Percentiles rank a stretch among this genome's conserved stretches.
Evolutionary conservation across 2,329 filamentous ascomycete genomes (phyloP).

Genomic region (Scolecobasidium constrictum): DNA sequence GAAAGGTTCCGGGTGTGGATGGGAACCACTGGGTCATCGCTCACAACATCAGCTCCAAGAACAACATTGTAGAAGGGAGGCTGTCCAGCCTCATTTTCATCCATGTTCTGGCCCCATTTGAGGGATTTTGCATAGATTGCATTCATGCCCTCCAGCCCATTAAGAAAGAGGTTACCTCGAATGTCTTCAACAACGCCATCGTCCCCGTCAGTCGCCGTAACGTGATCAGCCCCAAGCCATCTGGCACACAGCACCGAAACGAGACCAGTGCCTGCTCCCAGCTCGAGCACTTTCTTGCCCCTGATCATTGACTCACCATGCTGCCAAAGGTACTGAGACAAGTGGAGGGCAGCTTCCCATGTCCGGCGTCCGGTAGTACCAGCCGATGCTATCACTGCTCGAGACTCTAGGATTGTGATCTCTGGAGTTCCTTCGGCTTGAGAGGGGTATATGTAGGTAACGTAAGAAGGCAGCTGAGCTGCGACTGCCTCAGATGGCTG

Average conservation of each 20-base stretch:
- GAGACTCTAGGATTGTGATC: slow-evolving; percentile 59
- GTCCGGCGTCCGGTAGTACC: slow-evolving; percentile 70
- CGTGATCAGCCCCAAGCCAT: slow-evolving; percentile 46
- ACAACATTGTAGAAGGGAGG: slow-evolving; percentile 48
- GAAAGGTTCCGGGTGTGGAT: slow-evolving; percentile 6
- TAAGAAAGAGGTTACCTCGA: slow-evolving; percentile 57
- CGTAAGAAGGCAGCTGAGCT: slow-evolving; percentile 62
- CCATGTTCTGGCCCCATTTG: slow-evolving; percentile 55
- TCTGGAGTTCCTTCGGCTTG: slow-evolving; percentile 13
- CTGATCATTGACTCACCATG: slow-evolving; percentile 36
- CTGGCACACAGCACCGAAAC: slow-evolving; percentile 64
- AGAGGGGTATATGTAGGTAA: slow-evolving; percentile 51
- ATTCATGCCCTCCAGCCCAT: slow-evolving; percentile 38
- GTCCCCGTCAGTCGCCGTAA: slow-evolving; percentile 64
- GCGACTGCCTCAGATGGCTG: slow-evolving; percentile 53
- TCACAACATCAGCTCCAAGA: slow-evolving; percentile 60
- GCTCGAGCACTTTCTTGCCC: slow-evolving; percentile 53
- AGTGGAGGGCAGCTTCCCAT: slow-evolving; percentile 69
- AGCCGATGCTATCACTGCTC: slow-evolving; percentile 55
- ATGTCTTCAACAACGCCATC: slow-evolving; percentile 59
- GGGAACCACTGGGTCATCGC: slow-evolving; percentile 1
- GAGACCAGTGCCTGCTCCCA: slow-evolving; percentile 69
- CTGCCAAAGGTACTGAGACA: slow-evolving; percentile 54
- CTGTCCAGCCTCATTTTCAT: slow-evolving; percentile 32
- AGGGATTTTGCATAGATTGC: slow-evolving; percentile 43